These are phyloP conservation scores for Castanopsis chinensis DNA, from an alignment of 306 rosid species.

Conservation along the genomic window DNA sequence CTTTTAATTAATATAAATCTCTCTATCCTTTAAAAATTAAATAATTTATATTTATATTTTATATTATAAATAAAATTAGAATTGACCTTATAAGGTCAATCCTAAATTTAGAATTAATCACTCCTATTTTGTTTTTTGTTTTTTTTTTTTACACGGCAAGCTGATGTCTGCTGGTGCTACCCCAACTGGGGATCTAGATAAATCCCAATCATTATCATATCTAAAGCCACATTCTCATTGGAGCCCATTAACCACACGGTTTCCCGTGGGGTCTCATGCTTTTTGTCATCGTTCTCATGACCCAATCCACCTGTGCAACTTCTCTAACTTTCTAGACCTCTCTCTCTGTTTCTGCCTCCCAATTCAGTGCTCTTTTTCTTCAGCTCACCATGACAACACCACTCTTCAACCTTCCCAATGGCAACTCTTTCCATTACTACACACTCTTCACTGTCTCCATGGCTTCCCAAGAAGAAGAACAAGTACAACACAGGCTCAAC, in stretches of 20 bases:
- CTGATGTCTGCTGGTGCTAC: too few species aligned
- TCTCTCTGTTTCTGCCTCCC: neutral
- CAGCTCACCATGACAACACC: neutral
- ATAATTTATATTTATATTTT: too few species aligned
- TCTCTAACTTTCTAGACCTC: slow-evolving; percentile 40
- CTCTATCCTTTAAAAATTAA: fast-evolving
- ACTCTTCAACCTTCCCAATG: slow-evolving; percentile 31
- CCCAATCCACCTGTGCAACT: slow-evolving; percentile 23
- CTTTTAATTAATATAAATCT: too few species aligned
- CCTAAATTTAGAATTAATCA: too few species aligned
- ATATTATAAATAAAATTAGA: too few species aligned
- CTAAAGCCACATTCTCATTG: neutral
- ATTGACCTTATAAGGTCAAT: too few species aligned
- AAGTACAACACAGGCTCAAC: slow-evolving; percentile 16
- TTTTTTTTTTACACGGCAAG: too few species aligned
- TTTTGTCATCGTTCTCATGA: slow-evolving; percentile 14
- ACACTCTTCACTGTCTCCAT: slow-evolving; percentile 28
- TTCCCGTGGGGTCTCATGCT: neutral
- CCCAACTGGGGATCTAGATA: too few species aligned
- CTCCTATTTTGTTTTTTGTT: too few species aligned
- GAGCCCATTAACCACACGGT: neutral
- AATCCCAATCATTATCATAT: neutral
- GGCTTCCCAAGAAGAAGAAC: neutral
- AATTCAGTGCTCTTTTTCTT: neutral
- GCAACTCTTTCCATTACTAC: slow-evolving; percentile 45